Evolutionary conservation across 1,139 yeast species (phyloP).

Genomic region (Taphrina deformans): DNA sequence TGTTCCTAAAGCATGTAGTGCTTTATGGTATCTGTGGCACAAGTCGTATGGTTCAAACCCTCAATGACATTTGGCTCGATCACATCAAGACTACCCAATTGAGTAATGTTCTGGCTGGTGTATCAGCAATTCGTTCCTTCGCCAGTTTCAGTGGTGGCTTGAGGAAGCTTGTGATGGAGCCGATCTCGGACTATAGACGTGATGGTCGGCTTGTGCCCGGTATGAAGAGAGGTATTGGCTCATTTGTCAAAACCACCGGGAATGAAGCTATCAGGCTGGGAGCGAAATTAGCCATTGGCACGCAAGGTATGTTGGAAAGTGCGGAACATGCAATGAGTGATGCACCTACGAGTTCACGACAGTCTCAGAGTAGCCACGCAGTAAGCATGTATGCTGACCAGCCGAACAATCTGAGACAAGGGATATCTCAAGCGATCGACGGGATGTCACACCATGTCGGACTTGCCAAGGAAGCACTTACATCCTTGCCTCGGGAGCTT

Average conservation of each 20-base stretch:
- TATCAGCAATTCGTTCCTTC: slow-evolving; percentile 76
- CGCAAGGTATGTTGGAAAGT: slow-evolving; percentile 75
- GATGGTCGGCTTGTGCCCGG: slow-evolving; percentile 72
- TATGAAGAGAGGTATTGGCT: slow-evolving; percentile 70
- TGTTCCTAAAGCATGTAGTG: slow-evolving; percentile 61
- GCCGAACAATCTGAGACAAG: slow-evolving; percentile 69
- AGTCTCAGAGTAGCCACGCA: slow-evolving; percentile 43
- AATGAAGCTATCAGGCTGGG: slow-evolving; percentile 80
- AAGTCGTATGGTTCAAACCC: slow-evolving; percentile 55
- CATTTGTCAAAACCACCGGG: slow-evolving; percentile 78
- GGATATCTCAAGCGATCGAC: slow-evolving; percentile 68
- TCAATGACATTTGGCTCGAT: slow-evolving; percentile 79
- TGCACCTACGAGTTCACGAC: slow-evolving; percentile 11
- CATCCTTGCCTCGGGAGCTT: slow-evolving; percentile 60
- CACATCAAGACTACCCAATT: slow-evolving; percentile 78
- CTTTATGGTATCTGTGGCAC: slow-evolving; percentile 78
- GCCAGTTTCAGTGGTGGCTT: slow-evolving; percentile 78
- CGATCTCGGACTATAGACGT: slow-evolving; percentile 68
- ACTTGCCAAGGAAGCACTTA: slow-evolving; percentile 65
- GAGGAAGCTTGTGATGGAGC: slow-evolving; percentile 69
- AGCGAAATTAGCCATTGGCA: slow-evolving; percentile 82
- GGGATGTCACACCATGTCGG: slow-evolving; percentile 69
- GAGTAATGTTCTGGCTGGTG: slow-evolving; percentile 75
- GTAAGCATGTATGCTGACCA: slow-evolving; percentile 83
- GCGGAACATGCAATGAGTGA: slow-evolving; percentile 70